phyloP scores from a whole-genome alignment of 257 asterid species.

The Plectranthus barbatus region DNA sequence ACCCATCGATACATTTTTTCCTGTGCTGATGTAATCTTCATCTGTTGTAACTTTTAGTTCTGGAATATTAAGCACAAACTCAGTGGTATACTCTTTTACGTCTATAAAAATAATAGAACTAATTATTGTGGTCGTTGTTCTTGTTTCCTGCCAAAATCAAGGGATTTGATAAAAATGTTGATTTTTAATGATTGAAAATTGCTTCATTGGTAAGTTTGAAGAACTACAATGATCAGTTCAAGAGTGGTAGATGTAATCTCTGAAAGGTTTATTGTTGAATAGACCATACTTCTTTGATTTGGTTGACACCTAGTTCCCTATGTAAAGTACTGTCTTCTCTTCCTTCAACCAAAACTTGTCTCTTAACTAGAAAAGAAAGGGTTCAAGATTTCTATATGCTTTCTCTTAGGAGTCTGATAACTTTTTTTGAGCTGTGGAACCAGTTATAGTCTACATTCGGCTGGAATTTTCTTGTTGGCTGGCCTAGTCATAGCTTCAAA shows the following conservation, averaged over 20 bases:
- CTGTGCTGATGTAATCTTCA: background rate
- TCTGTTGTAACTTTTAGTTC: background rate
- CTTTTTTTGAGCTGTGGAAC: background rate
- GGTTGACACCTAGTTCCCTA: background rate
- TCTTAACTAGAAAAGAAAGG: background rate
- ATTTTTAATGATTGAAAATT: background rate
- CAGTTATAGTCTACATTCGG: background rate
- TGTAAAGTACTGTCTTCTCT: background rate
- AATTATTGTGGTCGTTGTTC: background rate
- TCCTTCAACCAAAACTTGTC: background rate
- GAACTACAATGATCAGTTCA: background rate
- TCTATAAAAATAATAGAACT: background rate
- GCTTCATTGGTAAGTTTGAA: background rate
- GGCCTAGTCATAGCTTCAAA: background rate
- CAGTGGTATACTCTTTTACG: background rate
- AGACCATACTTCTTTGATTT: background rate
- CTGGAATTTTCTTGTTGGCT: background rate
- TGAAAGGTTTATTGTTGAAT: background rate
- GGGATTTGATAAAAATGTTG: background rate
- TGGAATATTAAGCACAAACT: background rate
- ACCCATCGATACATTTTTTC: background rate
- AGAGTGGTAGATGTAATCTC: background rate
- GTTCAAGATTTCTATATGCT: background rate
- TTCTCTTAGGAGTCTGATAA: background rate
- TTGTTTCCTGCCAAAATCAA: background rate